Conservation (phyloP, 2,329 filamentous ascomycete species). For the Stagonosporopsis chrysanthemi region DNA sequence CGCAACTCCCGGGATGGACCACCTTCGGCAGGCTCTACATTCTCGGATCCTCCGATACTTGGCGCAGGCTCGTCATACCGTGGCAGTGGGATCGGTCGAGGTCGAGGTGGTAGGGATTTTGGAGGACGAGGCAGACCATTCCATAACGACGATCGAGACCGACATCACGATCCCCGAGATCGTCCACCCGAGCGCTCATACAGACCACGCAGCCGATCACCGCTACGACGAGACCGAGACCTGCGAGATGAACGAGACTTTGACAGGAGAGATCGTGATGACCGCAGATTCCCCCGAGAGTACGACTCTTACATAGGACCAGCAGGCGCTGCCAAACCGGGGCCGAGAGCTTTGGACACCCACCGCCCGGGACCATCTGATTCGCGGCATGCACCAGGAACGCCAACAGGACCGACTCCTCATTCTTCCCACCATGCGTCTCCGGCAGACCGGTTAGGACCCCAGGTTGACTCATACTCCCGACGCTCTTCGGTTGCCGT, state of each 20-base stretch:
- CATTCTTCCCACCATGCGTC: conserved; percentile 44
- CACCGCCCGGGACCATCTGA: conserved; percentile 41
- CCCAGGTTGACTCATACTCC: conserved; percentile 44
- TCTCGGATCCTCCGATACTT: conserved; percentile 69
- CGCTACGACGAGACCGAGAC: conserved; percentile 60
- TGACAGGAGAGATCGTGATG: conserved; percentile 50
- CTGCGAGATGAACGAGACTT: conserved; percentile 50
- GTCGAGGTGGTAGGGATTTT: conserved; percentile 58
- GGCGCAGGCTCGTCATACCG: conserved; percentile 59
- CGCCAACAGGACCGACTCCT: conserved; percentile 44
- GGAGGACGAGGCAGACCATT: conserved; percentile 56
- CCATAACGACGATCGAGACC: conserved; percentile 58
- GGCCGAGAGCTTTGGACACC: conserved; percentile 40
- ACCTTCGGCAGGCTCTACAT: conserved; percentile 73
- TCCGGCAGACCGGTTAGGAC: conserved; percentile 42
- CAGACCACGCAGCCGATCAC: conserved; percentile 68
- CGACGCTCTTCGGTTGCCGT: conserved; percentile 48
- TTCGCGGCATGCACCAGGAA: conserved; percentile 42
- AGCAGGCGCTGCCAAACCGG: conserved; percentile 40
- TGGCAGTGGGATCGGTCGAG: conserved; percentile 61
- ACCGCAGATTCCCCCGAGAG: conserved; percentile 55
- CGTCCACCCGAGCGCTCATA: conserved; percentile 58
- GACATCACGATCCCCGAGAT: conserved; percentile 53
- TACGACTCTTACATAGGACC: conserved; percentile 54
- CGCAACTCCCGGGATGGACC: conserved; percentile 77